Base-by-base conservation (phyloP, 768 basidiomycete species). In the Podaxis carcinomalis region DNA sequence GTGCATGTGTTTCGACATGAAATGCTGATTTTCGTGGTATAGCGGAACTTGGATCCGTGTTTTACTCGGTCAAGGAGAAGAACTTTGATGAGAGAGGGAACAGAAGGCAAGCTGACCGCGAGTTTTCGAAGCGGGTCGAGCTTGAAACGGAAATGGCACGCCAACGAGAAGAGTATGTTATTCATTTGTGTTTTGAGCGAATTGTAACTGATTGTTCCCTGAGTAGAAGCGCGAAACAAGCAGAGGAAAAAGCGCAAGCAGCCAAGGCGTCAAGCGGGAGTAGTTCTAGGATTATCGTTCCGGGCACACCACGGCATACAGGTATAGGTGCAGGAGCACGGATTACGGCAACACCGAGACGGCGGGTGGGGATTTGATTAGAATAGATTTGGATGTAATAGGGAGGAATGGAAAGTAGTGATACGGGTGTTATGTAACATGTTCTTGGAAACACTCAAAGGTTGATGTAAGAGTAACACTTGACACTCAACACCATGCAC, bases 1-100 rank as follows among this genome's bases (percentile, higher is more conserved):
- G 49, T 28, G 28, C 25, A 46, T 28, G 6, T 39, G 35, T 35
- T 57, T 35, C 44, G 2, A 50, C 19, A 36, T 27, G 21, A 23
- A 56, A 23, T 4, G 0, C 44, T 62, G 7, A 64, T 67, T 60
- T 51, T 37, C 36, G 40, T 40, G 7, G 28, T 49, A 21, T 66
- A 94, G 95, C 95, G 67, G 94, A 97, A 64, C 83, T 97, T 42
- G 95, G 95, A 63, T 92, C 92, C 56, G 94, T 97, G 16, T 98
- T 97, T 81, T 98, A 93, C 78, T 95, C 95, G 25, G 95, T 97
- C 56, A 90, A 95, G 70, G 95, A 98, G 77, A 97, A 97, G 81
- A 93, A 93, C 78, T 98, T 98, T 69, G 95, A 97, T 69, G 95
- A 92, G 62, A 79, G 89, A 40, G 89, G 92, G 16, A 85, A 83